These are phyloP conservation scores for Saturnispora saitoi DNA, from an alignment of 805 yeast genomes.

Conservation along the genomic window DNA sequence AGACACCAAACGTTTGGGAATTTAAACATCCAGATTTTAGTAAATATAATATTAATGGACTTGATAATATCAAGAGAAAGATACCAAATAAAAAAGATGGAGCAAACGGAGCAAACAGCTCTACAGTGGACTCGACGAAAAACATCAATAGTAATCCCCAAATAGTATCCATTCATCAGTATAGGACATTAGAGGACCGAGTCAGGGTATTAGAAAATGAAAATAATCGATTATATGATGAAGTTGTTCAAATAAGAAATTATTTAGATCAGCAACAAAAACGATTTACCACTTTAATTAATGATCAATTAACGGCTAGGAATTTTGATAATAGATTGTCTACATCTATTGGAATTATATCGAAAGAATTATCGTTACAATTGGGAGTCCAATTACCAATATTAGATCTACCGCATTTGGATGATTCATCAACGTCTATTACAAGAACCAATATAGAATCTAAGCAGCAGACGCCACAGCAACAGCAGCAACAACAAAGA, in stretches of 20 bases:
- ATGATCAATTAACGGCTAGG: conserved; percentile 49
- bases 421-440: not conserved
- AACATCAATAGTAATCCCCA: conserved; percentile 6
- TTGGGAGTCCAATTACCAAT: conserved; percentile 65
- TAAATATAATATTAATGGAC: conserved; percentile 63
- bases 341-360: not conserved
- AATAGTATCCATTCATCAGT: conserved; percentile 19
- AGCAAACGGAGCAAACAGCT: not conserved
- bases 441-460: not conserved
- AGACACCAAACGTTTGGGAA: conserved; percentile 73
- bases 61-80: conserved; percentile 83
- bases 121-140: too few species aligned
- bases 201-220: conserved; percentile 26
- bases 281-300: conserved; percentile 58
- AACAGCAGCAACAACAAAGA: conserved; percentile 1
- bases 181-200: conserved; percentile 21
- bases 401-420: conserved; percentile 39
- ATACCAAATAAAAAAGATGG: conserved; percentile 41
- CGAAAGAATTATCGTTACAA: conserved; percentile 18
- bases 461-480: not conserved
- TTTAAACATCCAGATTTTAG: conserved; percentile 86
- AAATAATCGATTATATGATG: conserved; percentile 22
- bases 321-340: conserved; percentile 38
- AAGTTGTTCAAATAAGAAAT: conserved; percentile 27
- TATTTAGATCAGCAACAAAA: conserved; percentile 39